phyloP scores from a whole-genome alignment of 2,329 filamentous ascomycete genomes.

The Calonectria pteridis region DNA sequence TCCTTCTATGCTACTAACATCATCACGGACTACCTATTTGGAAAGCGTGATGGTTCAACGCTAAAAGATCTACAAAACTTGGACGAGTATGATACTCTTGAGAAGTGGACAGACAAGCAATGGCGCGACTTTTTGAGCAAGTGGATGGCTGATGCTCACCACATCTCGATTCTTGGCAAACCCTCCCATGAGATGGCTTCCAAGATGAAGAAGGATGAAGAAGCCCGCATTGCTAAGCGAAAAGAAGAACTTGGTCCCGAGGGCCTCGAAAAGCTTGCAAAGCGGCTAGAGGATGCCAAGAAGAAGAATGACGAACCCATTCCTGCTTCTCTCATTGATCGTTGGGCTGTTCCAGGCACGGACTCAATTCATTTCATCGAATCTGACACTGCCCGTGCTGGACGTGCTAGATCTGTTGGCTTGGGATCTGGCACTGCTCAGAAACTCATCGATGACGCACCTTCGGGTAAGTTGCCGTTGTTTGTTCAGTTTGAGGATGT shows the following conservation, averaged over 20 bases:
- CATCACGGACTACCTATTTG: conserved; percentile 93
- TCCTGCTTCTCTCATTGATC: conserved; percentile 82
- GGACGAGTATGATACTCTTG: conserved; percentile 75
- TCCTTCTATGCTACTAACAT: conserved; percentile 87
- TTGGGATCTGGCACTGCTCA: conserved; percentile 78
- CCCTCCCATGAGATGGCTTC: conserved; percentile 85
- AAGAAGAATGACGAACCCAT: conserved; percentile 90
- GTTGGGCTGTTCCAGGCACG: conserved; percentile 84
- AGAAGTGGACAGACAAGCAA: conserved; percentile 83
- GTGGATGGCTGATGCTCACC: conserved; percentile 87
- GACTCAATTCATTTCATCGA: conserved; percentile 97
- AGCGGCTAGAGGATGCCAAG: conserved; percentile 86
- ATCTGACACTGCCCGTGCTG: conserved; percentile 85
- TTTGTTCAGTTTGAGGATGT: conserved; percentile 99
- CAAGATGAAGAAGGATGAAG: conserved; percentile 85
- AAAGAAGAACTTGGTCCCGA: conserved; percentile 85
- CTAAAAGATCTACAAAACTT: conserved; percentile 70
- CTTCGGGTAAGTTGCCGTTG: conserved; percentile 72
- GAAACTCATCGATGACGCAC: conserved; percentile 78
- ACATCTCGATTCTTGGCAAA: conserved; percentile 89
- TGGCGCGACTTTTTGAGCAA: conserved; percentile 87
- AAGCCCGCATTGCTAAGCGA: conserved; percentile 81
- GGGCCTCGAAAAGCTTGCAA: conserved; percentile 79
- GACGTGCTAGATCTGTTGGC: conserved; percentile 80
- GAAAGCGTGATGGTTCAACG: conserved; percentile 84